A percentile compares a stretch with the other conserved stretches of the same genome.
Evolutionary conservation across 192 early-diverging fungal genomes (phyloP).

Genomic region (Coemansia sp.): DNA sequence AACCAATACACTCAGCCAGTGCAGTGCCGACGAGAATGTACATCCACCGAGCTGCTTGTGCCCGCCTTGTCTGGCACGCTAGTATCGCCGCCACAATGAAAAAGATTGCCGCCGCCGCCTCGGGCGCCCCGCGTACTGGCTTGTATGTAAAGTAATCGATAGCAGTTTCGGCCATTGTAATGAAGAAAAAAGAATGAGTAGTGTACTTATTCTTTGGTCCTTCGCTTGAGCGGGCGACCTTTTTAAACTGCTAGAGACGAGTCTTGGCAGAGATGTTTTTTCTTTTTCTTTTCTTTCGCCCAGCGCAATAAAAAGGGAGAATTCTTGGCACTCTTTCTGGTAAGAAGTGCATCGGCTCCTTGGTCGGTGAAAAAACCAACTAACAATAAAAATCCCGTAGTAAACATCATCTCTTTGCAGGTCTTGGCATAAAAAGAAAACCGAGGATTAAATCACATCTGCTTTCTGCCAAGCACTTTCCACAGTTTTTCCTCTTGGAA

Average conservation of each 20-base stretch:
- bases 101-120: constrained; percentile 26
- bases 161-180: constrained; percentile 6
- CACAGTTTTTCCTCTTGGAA: not conserved
- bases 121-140: constrained; percentile 42
- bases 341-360: not conserved
- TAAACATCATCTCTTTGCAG: not conserved
- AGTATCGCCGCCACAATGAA: constrained; percentile 3
- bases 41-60: constrained; percentile 27
- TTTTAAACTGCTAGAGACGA: not conserved
- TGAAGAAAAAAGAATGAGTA: not conserved
- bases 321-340: constrained; percentile 5
- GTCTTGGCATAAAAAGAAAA: not conserved
- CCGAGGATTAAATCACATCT: not conserved
- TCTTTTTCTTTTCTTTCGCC: not conserved
- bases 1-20: constrained; percentile 45
- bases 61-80: constrained; percentile 13
- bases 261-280: not conserved
- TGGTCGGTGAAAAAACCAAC: not conserved
- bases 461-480: not conserved
- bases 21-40: constrained; percentile 46
- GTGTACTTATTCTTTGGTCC: not conserved
- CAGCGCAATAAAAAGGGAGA: not conserved
- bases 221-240: not conserved
- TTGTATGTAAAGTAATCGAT: constrained; percentile 37
- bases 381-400: constrained; percentile 1